Evolutionary conservation across 352 stramenopile species (phyloP).

Genomic region (Phytophthora sp.): DNA sequence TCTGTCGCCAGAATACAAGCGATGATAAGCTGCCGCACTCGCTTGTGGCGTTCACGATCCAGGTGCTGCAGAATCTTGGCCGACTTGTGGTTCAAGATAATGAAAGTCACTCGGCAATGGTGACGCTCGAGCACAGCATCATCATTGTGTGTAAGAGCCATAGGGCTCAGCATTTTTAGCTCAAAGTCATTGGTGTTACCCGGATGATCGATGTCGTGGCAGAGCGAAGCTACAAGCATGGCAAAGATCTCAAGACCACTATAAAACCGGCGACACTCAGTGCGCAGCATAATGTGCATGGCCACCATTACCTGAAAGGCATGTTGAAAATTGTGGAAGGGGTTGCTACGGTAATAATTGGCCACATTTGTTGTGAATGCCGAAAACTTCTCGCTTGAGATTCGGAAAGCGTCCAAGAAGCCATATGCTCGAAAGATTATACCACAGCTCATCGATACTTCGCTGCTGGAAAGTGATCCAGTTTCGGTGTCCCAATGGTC

Average conservation of each 20-base stretch:
- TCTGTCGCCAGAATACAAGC: conserved; percentile 78
- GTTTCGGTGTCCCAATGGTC: conserved; percentile 66
- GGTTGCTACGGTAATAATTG: conserved; percentile 76
- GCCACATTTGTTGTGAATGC: conserved; percentile 60
- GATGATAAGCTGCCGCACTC: conserved; percentile 69
- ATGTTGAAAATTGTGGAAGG: conserved; percentile 87
- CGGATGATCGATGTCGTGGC: conserved; percentile 87
- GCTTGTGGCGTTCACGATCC: conserved; percentile 54
- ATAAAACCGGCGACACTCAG: conserved; percentile 67
- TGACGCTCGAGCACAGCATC: conserved; percentile 85
- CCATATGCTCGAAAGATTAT: conserved; percentile 57
- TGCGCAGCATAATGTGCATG: conserved; percentile 62
- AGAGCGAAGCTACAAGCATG: conserved; percentile 72
- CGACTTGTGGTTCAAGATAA: conserved; percentile 77
- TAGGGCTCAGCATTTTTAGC: conserved; percentile 69
- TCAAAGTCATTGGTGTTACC: conserved; percentile 89
- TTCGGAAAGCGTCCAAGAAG: conserved; percentile 61
- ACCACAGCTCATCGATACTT: conserved; percentile 50
- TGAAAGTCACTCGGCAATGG: conserved; percentile 77
- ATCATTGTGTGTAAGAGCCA: conserved; percentile 88
- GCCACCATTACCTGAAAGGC: conserved; percentile 70
- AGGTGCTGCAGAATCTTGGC: conserved; percentile 77
- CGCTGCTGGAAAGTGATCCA: conserved; percentile 35
- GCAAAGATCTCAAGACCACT: conserved; percentile 73
- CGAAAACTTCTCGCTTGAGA: conserved; percentile 60